Evolutionary conservation across 257 asterid species (phyloP).

Genomic region (Penstemon davidsonii): DNA sequence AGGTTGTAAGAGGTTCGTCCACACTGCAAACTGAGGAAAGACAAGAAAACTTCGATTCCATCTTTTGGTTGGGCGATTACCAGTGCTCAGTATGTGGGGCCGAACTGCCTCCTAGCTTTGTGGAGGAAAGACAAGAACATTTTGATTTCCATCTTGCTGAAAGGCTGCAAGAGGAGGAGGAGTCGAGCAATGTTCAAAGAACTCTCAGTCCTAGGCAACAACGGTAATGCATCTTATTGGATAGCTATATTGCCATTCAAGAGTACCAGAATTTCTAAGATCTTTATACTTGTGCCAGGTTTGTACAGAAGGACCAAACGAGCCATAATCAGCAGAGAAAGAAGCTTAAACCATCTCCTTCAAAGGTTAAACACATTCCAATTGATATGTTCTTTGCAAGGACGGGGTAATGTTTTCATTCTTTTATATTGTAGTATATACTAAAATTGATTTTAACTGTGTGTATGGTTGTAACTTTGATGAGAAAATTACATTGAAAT

Average conservation of each 20-base stretch:
- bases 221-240: slow-evolving; percentile 33
- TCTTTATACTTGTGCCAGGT: slow-evolving; percentile 39
- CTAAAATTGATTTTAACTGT: too few relatives aligned
- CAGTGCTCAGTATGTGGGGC: slow-evolving; percentile 81
- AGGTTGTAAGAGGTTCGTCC: slow-evolving; percentile 41
- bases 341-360: slow-evolving; percentile 60
- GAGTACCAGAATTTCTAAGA: not conserved
- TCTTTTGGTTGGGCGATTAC: slow-evolving; percentile 71
- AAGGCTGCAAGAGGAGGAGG: slow-evolving; percentile 81
- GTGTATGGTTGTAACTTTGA: too few relatives aligned
- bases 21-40: slow-evolving; percentile 31
- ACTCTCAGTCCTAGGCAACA: slow-evolving; percentile 35
- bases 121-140: slow-evolving; percentile 88
- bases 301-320: slow-evolving; percentile 38
- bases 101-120: slow-evolving; percentile 77
- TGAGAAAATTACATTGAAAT: too few relatives aligned
- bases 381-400: slow-evolving; percentile 72
- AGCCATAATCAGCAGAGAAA: slow-evolving; percentile 47
- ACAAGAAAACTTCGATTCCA: slow-evolving; percentile 23
- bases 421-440: too few relatives aligned
- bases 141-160: slow-evolving; percentile 91
- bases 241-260: not conserved
- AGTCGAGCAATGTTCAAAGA: slow-evolving; percentile 40
- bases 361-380: slow-evolving; percentile 62
- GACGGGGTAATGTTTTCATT: slow-evolving; percentile 14